Evolutionary conservation across 805 yeast genomes (phyloP).

Genomic region (Myxozyma neotropica): DNA sequence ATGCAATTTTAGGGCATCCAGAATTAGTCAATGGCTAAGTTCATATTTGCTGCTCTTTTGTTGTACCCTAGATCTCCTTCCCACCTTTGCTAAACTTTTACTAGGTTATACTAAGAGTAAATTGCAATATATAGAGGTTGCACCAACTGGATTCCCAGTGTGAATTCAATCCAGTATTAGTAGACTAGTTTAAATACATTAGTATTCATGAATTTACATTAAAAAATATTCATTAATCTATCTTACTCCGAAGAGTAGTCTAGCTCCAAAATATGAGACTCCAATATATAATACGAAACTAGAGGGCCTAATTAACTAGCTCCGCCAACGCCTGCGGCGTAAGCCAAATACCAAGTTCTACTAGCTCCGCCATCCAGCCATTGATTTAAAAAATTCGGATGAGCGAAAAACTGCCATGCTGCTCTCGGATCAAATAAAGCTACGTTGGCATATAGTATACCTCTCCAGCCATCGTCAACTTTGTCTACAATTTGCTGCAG

Average conservation of each 20-base stretch:
- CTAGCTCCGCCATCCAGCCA: slow-evolving; percentile 84
- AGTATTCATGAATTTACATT: no score
- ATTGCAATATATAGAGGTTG: no score
- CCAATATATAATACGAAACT: not conserved
- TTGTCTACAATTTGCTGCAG: slow-evolving; percentile 47
- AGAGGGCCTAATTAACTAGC: not conserved
- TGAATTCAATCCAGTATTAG: no score
- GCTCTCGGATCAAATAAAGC: slow-evolving; percentile 71
- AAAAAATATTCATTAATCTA: not conserved
- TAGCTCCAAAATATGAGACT: no score
- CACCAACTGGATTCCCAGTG: no score
- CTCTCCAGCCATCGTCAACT: slow-evolving; percentile 64
- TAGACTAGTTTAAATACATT: no score
- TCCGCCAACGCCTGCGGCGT: slow-evolving; percentile 36
- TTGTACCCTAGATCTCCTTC: no score
- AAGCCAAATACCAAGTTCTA: slow-evolving; percentile 81
- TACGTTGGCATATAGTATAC: slow-evolving; percentile 67
- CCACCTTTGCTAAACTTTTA: no score
- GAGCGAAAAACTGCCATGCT: slow-evolving; percentile 64
- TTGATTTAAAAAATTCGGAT: slow-evolving; percentile 52
- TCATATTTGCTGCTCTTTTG: no score
- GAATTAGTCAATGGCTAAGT: no score
- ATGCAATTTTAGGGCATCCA: no score
- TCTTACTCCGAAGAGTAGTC: not conserved
- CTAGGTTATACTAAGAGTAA: no score